Base-by-base conservation (phyloP, 169 alveolate genomes). In the Cytauxzoon felis region DNA sequence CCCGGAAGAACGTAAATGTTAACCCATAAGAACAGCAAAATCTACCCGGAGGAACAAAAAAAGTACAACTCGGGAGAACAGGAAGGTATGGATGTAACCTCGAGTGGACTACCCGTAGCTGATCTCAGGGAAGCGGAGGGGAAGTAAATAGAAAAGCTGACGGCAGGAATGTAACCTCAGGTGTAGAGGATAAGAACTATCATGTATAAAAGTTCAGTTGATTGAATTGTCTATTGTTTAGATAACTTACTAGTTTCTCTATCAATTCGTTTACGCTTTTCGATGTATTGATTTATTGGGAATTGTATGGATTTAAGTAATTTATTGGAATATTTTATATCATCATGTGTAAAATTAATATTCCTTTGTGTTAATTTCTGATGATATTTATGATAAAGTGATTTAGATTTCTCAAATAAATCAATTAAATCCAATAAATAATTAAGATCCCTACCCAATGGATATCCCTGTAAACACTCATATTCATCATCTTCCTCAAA, bases 241-340 rank as follows among this genome's bases (percentile, higher is more conserved):
- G n/a, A n/a, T 33, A 24, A 0, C 54, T 16, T 30, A 40, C 50
- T 13, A 16, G 18, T 9, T 33, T 40, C 0, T 26, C 51, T 33
- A 30, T 24, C 33, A 21, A 27, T 16, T 49, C 24, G 9, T 9
- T 59, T 58, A 9, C 52, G 18, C 11, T 19, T 54, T 38, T 62
- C 49, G 24, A 72, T 34, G n/a, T 72, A 72, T 16, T 29, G 50
- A 1, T 32, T 45, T 8, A 68, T 58, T 11, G 82, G 75, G 40
- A 72, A 72, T 2, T 78, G 78, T 13, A 72, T 43, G 11, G 63
- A 78, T 78, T 78, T 62, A 26, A 72, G 59, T 34, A 72, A 42
- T 7, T 57, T 56, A 38, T 75, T 75, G 18, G 82, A 75, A 30
- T 72, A 64, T 19, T n/a, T 16, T 5, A 62, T 29, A 49, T 72